Conservation (phyloP, 768 basidiomycete species). For the Kwoniella sp. region DNA sequence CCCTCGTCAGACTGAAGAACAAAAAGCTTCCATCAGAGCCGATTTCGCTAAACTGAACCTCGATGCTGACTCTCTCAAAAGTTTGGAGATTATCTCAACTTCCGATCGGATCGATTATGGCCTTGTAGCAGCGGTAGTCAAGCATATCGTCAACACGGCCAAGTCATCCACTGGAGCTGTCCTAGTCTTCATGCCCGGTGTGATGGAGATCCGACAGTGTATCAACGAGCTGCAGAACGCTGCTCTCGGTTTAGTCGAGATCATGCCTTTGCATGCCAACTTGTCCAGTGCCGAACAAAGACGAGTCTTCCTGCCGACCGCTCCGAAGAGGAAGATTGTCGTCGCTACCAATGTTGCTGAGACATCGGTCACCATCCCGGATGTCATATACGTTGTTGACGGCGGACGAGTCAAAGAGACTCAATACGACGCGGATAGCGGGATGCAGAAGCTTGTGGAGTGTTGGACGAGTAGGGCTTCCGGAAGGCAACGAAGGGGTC, state of each 20-base stretch:
- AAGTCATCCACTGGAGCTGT: conserved; percentile 66
- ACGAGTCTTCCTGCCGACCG: conserved; percentile 68
- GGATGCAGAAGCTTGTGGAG: conserved; percentile 76
- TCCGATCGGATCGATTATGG: conserved; percentile 73
- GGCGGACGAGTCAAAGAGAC: conserved; percentile 83
- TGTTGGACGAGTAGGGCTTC: conserved; percentile 69
- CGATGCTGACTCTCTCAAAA: conserved; percentile 61
- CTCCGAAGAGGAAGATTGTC: conserved; percentile 73
- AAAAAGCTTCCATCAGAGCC: conserved; percentile 61
- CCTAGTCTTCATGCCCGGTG: conserved; percentile 86
- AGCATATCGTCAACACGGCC: conserved; percentile 64
- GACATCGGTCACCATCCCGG: conserved; percentile 90
- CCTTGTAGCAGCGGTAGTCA: conserved; percentile 70
- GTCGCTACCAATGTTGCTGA: conserved; percentile 81
- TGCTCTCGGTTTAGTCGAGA: conserved; percentile 46
- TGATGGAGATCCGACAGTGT: conserved; percentile 80
- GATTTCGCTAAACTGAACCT: conserved; percentile 64
- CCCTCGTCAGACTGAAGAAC: conserved; percentile 60
- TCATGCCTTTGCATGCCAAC: conserved; percentile 84
- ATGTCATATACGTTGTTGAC: conserved; percentile 82
- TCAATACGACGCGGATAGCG: conserved; percentile 68
- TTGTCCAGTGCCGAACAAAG: conserved; percentile 81
- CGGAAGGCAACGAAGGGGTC: conserved; percentile 79
- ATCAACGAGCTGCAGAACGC: conserved; percentile 63
- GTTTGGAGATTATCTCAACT: conserved; percentile 66